phyloP scores from a whole-genome alignment of 345 rosid genomes.

The Populus simonii region DNA sequence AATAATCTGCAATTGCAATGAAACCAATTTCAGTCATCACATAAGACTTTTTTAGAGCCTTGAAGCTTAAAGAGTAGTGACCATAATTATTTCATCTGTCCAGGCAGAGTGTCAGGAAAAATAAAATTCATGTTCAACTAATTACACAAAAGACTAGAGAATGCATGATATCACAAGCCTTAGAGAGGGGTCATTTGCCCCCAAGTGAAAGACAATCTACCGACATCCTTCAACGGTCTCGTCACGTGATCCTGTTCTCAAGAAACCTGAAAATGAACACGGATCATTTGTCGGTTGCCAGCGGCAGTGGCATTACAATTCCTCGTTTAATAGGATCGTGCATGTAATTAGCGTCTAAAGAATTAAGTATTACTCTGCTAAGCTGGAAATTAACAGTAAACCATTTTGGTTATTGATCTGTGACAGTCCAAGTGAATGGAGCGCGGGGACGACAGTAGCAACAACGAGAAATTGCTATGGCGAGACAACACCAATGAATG shows the following conservation, averaged over 20 bases:
- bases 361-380: neutral
- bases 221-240: neutral
- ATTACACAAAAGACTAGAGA: no score
- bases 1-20: neutral
- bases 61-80: neutral
- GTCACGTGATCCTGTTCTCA: neutral
- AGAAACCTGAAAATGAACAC: neutral
- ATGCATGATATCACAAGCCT: neutral
- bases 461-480: slow-evolving; percentile 70
- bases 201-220: neutral
- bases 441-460: slow-evolving; percentile 33
- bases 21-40: neutral
- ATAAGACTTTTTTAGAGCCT: neutral
- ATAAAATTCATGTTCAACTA: no score
- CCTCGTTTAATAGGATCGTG: neutral
- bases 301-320: neutral
- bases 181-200: neutral
- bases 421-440: slow-evolving; percentile 80
- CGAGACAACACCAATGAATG: slow-evolving; percentile 60
- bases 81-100: neutral
- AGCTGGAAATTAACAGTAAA: neutral
- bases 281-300: neutral
- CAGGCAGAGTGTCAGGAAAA: neutral
- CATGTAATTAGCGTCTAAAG: neutral
- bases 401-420: neutral